A percentile compares a stretch with the other conserved stretches of the same genome.
These are phyloP conservation scores for Ascochyta viciae-villosae DNA, from an alignment of 2,329 filamentous ascomycete genomes.

Conservation along the genomic window DNA sequence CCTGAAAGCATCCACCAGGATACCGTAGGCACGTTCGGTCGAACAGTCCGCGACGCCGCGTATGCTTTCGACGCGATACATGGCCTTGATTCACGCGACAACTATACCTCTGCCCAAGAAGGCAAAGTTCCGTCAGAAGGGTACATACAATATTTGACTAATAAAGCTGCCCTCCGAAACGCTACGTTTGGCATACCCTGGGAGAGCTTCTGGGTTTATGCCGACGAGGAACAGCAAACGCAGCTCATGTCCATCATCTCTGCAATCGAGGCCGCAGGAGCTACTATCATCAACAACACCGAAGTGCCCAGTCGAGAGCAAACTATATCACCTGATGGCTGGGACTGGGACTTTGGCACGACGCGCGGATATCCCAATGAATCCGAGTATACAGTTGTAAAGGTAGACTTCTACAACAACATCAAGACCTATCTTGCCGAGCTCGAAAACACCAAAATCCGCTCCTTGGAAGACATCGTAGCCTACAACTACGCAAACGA, in stretches of 20 bases:
- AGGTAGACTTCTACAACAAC: conserved; percentile 74
- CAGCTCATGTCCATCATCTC: conserved; percentile 59
- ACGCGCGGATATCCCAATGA: conserved; percentile 71
- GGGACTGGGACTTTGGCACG: conserved; percentile 75
- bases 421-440: conserved; percentile 69
- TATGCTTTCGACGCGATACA: conserved; percentile 73
- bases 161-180: conserved; percentile 62
- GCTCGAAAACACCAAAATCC: conserved; percentile 58
- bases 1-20: conserved; percentile 74
- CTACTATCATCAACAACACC: conserved; percentile 72
- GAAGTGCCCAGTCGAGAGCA: conserved; percentile 70
- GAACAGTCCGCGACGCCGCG: conserved; percentile 72
- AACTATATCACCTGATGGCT: conserved; percentile 71
- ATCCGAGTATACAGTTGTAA: conserved; percentile 76
- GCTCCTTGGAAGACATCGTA: conserved; percentile 39
- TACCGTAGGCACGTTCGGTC: conserved; percentile 71
- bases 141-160: conserved; percentile 64
- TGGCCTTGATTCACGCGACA: conserved; percentile 68
- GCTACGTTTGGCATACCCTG: conserved; percentile 75
- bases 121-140: conserved; percentile 62
- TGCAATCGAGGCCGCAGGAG: conserved; percentile 66
- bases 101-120: conserved; percentile 67
- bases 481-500: conserved; percentile 61
- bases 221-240: conserved; percentile 62
- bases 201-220: conserved; percentile 72